phyloP scores from a whole-genome alignment of 1,284 basidiomycete species.

The Tilletia horrida region DNA sequence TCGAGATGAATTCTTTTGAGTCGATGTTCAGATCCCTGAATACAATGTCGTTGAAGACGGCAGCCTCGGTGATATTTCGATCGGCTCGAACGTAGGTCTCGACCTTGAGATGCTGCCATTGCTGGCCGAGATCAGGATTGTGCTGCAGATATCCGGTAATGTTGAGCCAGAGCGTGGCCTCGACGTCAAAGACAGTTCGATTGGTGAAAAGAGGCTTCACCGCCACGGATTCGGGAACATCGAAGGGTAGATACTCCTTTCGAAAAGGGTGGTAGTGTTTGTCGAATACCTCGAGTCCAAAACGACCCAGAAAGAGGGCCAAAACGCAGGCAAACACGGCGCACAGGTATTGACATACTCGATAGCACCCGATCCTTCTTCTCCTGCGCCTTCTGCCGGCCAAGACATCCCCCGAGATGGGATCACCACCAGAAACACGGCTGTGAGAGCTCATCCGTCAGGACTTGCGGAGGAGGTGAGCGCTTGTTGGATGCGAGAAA shows the following conservation, averaged over 20 bases:
- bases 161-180: slow-evolving; percentile 9
- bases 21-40: not conserved
- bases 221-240: no score
- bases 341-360: not conserved
- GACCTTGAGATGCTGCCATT: slow-evolving; percentile 2
- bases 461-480: no score
- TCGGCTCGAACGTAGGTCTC: not conserved
- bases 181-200: not conserved
- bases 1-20: not conserved
- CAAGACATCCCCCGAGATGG: not conserved
- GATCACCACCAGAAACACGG: not conserved
- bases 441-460: not conserved
- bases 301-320: no score
- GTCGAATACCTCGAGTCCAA: no score
- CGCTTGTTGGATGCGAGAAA: no score
- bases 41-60: not conserved
- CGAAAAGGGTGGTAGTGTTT: no score
- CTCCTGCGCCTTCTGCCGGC: not conserved
- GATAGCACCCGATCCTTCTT: not conserved
- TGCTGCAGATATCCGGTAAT: not conserved
- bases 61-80: not conserved
- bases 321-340: not conserved
- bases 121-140: not conserved
- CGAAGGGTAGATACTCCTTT: no score
- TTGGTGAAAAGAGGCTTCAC: not conserved